These are phyloP conservation scores for Hemileccinum rubropunctum DNA, from an alignment of 768 basidiomycete genomes.

Conservation along the genomic window DNA sequence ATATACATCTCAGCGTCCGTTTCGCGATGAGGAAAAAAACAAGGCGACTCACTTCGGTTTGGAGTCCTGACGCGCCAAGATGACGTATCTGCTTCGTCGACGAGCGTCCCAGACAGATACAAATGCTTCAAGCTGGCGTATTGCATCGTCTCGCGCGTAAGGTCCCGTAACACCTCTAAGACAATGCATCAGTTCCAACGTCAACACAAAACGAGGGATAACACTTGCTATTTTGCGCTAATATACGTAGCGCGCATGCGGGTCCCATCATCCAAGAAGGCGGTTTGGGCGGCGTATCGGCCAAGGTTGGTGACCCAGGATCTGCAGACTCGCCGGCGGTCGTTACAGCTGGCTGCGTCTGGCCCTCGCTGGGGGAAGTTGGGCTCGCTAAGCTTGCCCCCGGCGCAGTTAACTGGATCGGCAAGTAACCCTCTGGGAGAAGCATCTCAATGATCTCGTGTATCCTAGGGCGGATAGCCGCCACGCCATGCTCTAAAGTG, in stretches of 20 bases:
- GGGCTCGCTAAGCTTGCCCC: not conserved
- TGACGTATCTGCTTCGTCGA: conserved; percentile 14
- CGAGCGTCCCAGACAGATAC: conserved; percentile 13
- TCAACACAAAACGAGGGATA: not conserved
- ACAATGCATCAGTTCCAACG: not conserved
- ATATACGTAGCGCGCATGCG: conserved; percentile 20
- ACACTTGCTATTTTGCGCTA: conserved; percentile 15
- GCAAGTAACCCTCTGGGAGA: conserved; percentile 11
- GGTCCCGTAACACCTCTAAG: conserved; percentile 11
- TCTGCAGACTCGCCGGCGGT: not conserved
- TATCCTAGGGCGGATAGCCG: conserved; percentile 4
- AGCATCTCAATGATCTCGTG: conserved; percentile 18
- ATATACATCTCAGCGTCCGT: not conserved
- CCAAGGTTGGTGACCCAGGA: not conserved
- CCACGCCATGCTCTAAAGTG: conserved; percentile 14
- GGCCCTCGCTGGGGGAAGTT: not conserved
- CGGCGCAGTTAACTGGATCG: not conserved
- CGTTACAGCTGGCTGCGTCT: not conserved
- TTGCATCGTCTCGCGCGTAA: conserved; percentile 1
- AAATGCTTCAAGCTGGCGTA: conserved; percentile 18
- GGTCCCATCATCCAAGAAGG: conserved; percentile 25
- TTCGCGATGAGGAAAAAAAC: not conserved
- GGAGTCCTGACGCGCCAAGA: conserved; percentile 17
- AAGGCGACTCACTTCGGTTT: conserved; percentile 9
- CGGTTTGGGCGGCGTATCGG: not conserved